A percentile compares a stretch with the other conserved stretches of the same genome.
phyloP scores from a whole-genome alignment of 257 asterid species.

The Knoxia roxburghii region DNA sequence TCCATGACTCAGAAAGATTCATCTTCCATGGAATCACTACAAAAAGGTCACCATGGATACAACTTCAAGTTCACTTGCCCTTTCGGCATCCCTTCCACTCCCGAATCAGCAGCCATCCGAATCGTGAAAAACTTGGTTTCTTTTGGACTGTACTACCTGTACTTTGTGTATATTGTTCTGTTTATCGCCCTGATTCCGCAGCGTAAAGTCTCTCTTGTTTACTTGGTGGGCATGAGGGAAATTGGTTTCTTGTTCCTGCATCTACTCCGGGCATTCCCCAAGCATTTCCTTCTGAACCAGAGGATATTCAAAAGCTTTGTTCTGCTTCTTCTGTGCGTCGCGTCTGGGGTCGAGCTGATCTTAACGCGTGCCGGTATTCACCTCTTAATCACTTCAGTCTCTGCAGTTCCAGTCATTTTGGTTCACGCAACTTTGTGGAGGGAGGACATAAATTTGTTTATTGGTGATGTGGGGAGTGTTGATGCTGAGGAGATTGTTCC shows the following conservation, averaged over 20 bases:
- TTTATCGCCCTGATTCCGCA: constrained; percentile 49
- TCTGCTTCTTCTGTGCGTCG: constrained; percentile 30
- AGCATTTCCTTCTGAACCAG: constrained; percentile 31
- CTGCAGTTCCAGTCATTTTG: constrained; percentile 40
- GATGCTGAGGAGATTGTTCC: constrained; percentile 29
- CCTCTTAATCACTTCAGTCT: constrained; percentile 41
- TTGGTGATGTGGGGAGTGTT: constrained; percentile 7
- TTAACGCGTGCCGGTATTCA: constrained; percentile 46
- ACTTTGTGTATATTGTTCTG: constrained; percentile 56
- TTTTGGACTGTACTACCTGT: constrained; percentile 36
- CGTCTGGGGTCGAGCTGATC: constrained; percentile 28
- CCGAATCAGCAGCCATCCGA: constrained; percentile 54
- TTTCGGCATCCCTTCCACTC: constrained; percentile 50
- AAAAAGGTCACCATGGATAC: constrained; percentile 10
- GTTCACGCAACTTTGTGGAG: constrained; percentile 44
- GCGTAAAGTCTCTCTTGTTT: constrained; percentile 55
- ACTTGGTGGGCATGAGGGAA: constrained; percentile 45
- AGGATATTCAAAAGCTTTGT: constrained; percentile 35
- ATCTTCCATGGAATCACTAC: constrained; percentile 12
- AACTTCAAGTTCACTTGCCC: constrained; percentile 38
- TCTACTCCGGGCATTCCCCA: constrained; percentile 40
- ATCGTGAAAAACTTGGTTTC: constrained; percentile 34
- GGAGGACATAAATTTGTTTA: constrained; percentile 22
- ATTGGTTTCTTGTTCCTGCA: constrained; percentile 41
- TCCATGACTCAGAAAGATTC: constrained; percentile 12